A percentile compares a stretch with the other conserved stretches of the same genome.
phyloP scores from a whole-genome alignment of 768 basidiomycete species.

The Cystofilobasidium ferigula region DNA sequence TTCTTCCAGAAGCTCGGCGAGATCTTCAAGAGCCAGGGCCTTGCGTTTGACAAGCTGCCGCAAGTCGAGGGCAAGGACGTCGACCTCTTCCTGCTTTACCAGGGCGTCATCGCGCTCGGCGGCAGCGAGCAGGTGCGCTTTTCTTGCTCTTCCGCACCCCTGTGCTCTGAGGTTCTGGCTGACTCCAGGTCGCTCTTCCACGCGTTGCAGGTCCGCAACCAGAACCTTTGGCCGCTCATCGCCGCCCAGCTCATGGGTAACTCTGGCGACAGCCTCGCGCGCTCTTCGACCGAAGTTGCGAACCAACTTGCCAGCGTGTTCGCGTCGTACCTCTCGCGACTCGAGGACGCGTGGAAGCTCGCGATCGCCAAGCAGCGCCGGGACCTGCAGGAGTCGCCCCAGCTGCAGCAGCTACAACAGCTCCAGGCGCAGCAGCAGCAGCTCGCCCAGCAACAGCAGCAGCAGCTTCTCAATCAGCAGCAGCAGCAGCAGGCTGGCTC shows the following conservation, averaged over 20 bases:
- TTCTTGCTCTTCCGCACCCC: not conserved
- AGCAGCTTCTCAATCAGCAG: constrained; percentile 5
- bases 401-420: constrained; percentile 12
- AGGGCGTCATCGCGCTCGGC: constrained; percentile 10
- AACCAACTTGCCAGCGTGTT: constrained; percentile 24
- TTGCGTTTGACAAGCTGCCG: constrained; percentile 7
- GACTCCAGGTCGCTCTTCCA: not conserved
- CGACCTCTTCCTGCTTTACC: constrained; percentile 22
- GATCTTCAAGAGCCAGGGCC: constrained; percentile 13
- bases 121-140: constrained; percentile 17
- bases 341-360: constrained; percentile 20
- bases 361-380: not conserved
- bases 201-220: constrained; percentile 14
- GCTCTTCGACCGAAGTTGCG: constrained; percentile 13
- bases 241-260: constrained; percentile 8
- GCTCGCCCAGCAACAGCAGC: constrained; percentile 8
- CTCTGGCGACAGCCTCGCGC: constrained; percentile 1
- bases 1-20: constrained; percentile 18
- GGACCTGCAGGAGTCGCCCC: not conserved
- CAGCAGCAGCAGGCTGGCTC: constrained; percentile 2
- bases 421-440: constrained; percentile 3
- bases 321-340: constrained; percentile 11
- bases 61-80: constrained; percentile 15
- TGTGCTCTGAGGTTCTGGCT: not conserved
- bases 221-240: constrained; percentile 23